Base-by-base conservation (phyloP, 345 rosid species). In the Trapa bicornis region DNA sequence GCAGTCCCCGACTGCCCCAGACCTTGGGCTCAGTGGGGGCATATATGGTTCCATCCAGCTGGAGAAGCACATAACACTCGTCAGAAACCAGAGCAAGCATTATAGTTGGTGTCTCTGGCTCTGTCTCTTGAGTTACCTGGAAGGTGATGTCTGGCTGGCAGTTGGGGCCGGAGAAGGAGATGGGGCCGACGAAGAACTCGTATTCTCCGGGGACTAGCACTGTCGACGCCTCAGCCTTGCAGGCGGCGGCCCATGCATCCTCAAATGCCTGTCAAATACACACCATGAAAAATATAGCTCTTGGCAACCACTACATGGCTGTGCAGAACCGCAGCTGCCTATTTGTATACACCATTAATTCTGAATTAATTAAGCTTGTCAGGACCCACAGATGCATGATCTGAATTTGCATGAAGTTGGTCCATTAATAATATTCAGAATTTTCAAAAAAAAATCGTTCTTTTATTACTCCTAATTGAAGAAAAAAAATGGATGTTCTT, bases 141-240 rank as follows among this genome's bases (percentile, higher is more conserved):
- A 94, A 86, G 3, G 87, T 84, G 75, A 89, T 89, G 78, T 87
- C 72, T 70, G 83, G 67, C 77, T 86, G 82, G 69, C 99, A 94
- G 77, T 85, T 89, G 54, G 97, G 96, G 67, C 99, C 99, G 1
- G 97, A 86, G 80, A 94, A 94, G 3, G 97, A 89, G 65, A 94
- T 77, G 16, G 99, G 99, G 38, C 96, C 95, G 37, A 94, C 84
- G 1, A 91, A 92, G 81, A 94, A 94, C 22, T 64, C 73, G 52
- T 74, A 66, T 9, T 75, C 69, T 35, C 79, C 68, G 1, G 97
- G 97, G 67, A 91, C 77, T 9, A 78, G 67, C 78, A 94, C 66
- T 36, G 53, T 79, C 67, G 99, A 86, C 12, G 87, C 85, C 61
- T 77, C 89, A 35, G 86, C 86, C 75, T 91, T 94, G 73, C 99